Evolutionary conservation across 371 early-diverging fungal genomes (phyloP), one percentile per base, ranked within the genome.

Genomic region (Haplosporangium sp.): DNA sequence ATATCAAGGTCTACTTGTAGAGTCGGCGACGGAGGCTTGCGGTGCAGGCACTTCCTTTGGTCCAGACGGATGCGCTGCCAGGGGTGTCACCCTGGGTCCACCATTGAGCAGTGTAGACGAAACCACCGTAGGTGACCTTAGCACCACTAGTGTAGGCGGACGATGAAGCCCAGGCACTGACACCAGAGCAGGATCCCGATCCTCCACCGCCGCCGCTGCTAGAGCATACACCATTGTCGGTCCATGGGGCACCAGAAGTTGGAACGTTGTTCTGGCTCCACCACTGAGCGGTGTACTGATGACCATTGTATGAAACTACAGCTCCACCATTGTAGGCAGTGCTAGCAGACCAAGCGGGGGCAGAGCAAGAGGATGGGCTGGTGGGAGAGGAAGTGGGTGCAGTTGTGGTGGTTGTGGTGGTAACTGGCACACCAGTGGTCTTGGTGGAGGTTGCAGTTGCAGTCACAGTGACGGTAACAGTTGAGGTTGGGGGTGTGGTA

Each of bases 281-380:
- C 76, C 82, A 85, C 61, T 74, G 61, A 48, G 83, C 83, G 42
- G 71, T 65, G 65, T 81, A 85, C 48, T 72, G 64, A 50, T 61
- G 70, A 13, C 83, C 83, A 53, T 89, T 83, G 82, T 87, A 85
- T 9, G 88, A 86, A 62, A 89, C 89, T 2, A 68, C 67, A 39
- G 68, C 62, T 17, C 85, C 86, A 9, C 67, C 71, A 40, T 63
- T 67, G 74, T 90, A 89, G 27, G 70, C 66, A 9, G 73, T 57
- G 47, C 82, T 72, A 8, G 84, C 61, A 39, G 65, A 45, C 73
- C 77, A 90, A 56, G 85, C 85, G 35, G 74, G 27, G 9, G 62
- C 65, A 52, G 68, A 42, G 74, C 83, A 83, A 35, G 72, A 44
- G 48, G 27, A 27, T 27, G 63, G 58, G 9, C 58, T 50, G 20